These are phyloP conservation scores for Suhomyces coccinellae DNA, from an alignment of 1,139 yeast genomes.

Conservation along the genomic window DNA sequence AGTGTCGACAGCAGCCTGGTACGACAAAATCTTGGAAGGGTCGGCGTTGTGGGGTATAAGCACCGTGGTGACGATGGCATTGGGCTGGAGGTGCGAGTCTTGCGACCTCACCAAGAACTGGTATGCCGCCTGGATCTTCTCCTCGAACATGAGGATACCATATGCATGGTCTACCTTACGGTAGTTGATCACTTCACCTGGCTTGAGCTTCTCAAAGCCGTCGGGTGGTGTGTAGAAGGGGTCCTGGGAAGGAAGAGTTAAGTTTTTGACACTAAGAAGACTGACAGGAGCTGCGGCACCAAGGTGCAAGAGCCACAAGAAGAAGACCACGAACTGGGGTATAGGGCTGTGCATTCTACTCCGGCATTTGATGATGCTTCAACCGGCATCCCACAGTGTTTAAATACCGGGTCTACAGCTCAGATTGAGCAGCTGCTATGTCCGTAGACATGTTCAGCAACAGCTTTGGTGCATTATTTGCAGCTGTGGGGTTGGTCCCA, in stretches of 20 bases:
- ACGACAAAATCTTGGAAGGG: constrained; percentile 31
- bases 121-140: constrained; percentile 26
- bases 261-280: constrained; percentile 1
- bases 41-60: constrained; percentile 34
- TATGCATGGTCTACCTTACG: constrained; percentile 16
- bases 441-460: too few species aligned
- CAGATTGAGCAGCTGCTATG: too few species aligned
- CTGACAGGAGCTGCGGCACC: constrained; percentile 4
- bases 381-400: too few species aligned
- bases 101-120: constrained; percentile 36
- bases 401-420: too few species aligned
- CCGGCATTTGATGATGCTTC: too few species aligned
- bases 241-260: constrained; percentile 19
- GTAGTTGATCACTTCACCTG: constrained; percentile 29
- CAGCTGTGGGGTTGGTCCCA: neutral
- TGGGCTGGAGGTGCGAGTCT: constrained; percentile 33
- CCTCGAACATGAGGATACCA: constrained; percentile 7
- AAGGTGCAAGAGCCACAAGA: neutral
- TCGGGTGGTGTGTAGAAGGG: constrained; percentile 29
- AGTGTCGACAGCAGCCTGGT: constrained; percentile 38
- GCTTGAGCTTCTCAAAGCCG: constrained; percentile 24
- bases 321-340: neutral
- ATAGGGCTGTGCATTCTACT: too few species aligned
- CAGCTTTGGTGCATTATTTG: too few species aligned
- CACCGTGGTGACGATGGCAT: constrained; percentile 33